Percentiles rank a stretch among this genome's conserved stretches.
phyloP scores from a whole-genome alignment of 495 filamentous ascomycete species.

The Annulohypoxylon stygium region DNA sequence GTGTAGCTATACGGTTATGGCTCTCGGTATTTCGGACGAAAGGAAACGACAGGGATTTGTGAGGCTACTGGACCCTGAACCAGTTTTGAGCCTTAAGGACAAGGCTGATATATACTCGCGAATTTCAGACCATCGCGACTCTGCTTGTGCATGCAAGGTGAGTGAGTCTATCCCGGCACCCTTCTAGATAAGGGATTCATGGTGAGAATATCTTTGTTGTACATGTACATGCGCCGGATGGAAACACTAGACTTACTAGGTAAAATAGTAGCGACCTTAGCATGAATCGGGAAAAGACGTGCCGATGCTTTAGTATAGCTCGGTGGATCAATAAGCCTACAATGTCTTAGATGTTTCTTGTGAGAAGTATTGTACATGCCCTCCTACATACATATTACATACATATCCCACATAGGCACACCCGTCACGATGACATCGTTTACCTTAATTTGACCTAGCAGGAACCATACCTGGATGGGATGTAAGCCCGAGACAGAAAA shows the following conservation, averaged over 20 bases:
- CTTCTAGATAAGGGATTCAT: neutral
- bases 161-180: neutral
- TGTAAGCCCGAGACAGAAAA: conserved; percentile 30
- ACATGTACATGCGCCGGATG: neutral
- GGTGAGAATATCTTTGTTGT: neutral
- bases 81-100: neutral
- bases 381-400: neutral
- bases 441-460: conserved; percentile 36
- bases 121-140: neutral
- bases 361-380: conserved; percentile 1
- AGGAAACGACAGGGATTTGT: conserved; percentile 17
- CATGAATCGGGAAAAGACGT: conserved; percentile 18
- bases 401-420: conserved; percentile 4
- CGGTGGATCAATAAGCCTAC: conserved; percentile 20
- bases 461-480: conserved; percentile 31
- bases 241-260: neutral
- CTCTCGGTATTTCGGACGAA: conserved; percentile 3
- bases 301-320: conserved; percentile 15
- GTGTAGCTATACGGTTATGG: neutral
- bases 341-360: conserved; percentile 1
- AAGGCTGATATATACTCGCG: conserved; percentile 5
- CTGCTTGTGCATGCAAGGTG: neutral
- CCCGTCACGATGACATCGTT: conserved; percentile 36
- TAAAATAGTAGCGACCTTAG: neutral
- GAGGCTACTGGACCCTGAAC: conserved; percentile 24